These are phyloP conservation scores for Lipomyces mesembrius DNA, from an alignment of 805 yeast genomes.

Conservation along the genomic window DNA sequence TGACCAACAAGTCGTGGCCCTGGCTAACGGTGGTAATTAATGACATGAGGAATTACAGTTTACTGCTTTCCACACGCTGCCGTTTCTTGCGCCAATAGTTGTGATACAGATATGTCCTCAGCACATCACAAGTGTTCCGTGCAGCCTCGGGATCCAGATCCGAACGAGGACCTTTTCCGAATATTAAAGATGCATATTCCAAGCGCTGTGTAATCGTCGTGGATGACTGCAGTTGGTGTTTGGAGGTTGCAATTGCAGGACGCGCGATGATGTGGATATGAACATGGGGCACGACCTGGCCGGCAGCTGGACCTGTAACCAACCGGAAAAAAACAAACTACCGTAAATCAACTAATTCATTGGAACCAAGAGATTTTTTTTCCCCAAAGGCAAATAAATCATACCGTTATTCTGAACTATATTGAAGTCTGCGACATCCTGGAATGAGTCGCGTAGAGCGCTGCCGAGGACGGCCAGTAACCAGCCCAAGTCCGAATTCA, in stretches of 20 bases:
- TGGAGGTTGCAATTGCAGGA: background rate
- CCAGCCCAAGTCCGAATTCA: slow-evolving; percentile 38
- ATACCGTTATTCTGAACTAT: slow-evolving; percentile 62
- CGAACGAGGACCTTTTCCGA: slow-evolving; percentile 45
- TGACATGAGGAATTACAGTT: background rate
- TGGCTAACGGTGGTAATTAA: background rate
- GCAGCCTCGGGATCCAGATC: slow-evolving; percentile 43
- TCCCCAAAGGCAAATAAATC: too few relatives aligned
- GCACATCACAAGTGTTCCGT: background rate
- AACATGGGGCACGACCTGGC: slow-evolving; percentile 91
- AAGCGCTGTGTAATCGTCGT: slow-evolving; percentile 25
- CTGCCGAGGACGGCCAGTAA: slow-evolving; percentile 41
- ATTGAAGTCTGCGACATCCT: slow-evolving; percentile 43
- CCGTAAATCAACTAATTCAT: background rate
- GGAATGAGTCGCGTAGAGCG: slow-evolving; percentile 36
- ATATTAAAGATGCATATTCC: slow-evolving; percentile 41
- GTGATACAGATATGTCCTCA: slow-evolving; percentile 4
- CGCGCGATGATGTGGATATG: slow-evolving; percentile 91
- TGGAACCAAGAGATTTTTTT: too few relatives aligned
- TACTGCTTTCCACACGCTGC: background rate
- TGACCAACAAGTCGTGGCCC: background rate
- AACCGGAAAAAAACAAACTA: background rate
- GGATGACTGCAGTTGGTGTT: background rate
- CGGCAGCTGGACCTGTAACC: slow-evolving; percentile 61
- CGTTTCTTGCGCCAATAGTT: background rate